phyloP scores from a whole-genome alignment of 352 stramenopile genomes.

The Phytophthora megakarya region DNA sequence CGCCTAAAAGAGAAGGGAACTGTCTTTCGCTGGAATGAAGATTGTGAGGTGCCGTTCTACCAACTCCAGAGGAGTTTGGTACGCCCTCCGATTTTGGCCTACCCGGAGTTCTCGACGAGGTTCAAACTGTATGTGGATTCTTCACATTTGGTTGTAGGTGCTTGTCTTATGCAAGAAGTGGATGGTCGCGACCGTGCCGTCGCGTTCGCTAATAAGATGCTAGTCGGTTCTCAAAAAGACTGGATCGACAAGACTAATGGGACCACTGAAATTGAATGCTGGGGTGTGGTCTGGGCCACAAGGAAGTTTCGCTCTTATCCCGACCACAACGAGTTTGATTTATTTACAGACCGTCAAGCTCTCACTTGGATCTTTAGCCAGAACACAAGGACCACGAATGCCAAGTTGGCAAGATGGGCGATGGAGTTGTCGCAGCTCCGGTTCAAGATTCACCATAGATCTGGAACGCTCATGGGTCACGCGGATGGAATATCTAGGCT shows the following conservation, averaged over 20 bases:
- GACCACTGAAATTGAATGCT: neutral
- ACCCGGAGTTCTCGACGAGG: neutral
- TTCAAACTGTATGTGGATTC: slow-evolving; percentile 3
- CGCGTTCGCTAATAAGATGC: neutral
- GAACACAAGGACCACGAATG: neutral
- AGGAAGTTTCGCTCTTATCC: neutral
- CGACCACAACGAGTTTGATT: neutral
- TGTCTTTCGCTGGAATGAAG: too few species aligned
- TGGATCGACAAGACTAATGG: neutral
- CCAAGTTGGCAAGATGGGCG: slow-evolving; percentile 5
- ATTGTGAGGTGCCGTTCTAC: too few species aligned
- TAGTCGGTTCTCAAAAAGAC: neutral
- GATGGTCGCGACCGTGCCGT: neutral
- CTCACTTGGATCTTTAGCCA: neutral
- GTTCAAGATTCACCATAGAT: too few species aligned
- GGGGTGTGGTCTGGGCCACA: too few species aligned
- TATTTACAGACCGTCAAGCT: slow-evolving; percentile 1
- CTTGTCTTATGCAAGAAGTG: neutral
- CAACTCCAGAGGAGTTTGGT: too few species aligned
- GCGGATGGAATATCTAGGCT: too few species aligned
- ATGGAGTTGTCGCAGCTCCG: too few species aligned
- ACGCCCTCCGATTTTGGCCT: too few species aligned
- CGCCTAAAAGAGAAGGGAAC: too few species aligned
- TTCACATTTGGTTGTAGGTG: neutral
- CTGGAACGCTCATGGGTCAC: too few species aligned